Base-by-base conservation (phyloP, 306 rosid species). In the Fragaria nilgerrensis region DNA sequence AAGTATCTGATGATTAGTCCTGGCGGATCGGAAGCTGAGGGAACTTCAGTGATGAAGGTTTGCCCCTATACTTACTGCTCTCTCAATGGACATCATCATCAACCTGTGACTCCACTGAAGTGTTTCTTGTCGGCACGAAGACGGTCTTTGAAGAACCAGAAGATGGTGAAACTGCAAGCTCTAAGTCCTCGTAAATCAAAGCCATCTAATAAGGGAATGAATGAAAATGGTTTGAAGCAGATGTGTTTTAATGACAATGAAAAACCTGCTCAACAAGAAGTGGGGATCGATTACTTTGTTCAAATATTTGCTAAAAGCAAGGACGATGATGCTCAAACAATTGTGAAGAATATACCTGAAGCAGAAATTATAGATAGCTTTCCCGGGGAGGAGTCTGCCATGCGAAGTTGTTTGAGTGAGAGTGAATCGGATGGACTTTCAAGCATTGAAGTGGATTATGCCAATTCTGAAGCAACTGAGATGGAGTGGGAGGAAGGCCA, bases 41-140 rank as follows among this genome's bases (percentile, higher is more conserved):
- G 99, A 50, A 86, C 87, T 72, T 92, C 99, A 53, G 76, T 52
- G 63, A 84, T 74, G 89, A 90, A 88, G 87, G 98, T 95, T 66
- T 95, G 99, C 83, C 91, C 97, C 5, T 95, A 95, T 29, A 86
- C 85, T 1, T 92, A 92, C 81, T 95, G 99, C 72, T 95, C 97
- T 73, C 97, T 95, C 16, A 95, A 95, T 81, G 98, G 98, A 27
- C 99, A 92, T 83, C 91, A 52, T 36, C 93, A 87, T 78, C 78
- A 83, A 72, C 76, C 90, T 74, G 55, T 88, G 88, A 91, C 94
- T 36, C 89, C 98, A 17, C 79, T 95, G 83, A 95, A 92, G 92
- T 74, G 84, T 79, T 92, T 95, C 88, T 50, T 95, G 84, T 86
- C 97, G 0, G 82, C 92, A 1, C 89, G 88, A 76, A 87, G 97